Evolutionary conservation across 1,284 basidiomycete genomes (phyloP), one percentile per base, ranked within the genome.

Genomic region (Cryptococcus hybrid): DNA sequence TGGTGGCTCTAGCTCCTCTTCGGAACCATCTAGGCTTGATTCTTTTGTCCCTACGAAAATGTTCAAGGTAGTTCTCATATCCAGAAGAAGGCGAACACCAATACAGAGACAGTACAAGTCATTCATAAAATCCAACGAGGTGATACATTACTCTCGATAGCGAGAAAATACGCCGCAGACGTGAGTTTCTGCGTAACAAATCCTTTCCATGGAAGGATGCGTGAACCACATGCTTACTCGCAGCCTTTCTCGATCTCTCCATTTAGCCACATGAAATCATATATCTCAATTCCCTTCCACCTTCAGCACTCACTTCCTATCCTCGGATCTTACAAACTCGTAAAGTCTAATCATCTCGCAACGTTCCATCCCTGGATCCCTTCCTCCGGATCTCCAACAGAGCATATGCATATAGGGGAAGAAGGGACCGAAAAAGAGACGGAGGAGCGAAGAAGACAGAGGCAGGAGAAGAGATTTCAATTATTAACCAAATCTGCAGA

Each of bases 401-500:
- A 35, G 18, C 46, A 7, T 2, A 24, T 12, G 40, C 37, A 36
- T 55, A 43, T 45, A 36, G 34, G 52, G 54, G 24, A 61, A 57
- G 58, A 42, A 57, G 37, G 38, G 13, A 8, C n/a, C 51, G 3
- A 30, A 35, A 64, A 64, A 15, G 56, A 61, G 8, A 54, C 43
- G 9, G 43, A 44, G 24, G 12, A 44, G 51, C 30, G 72, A 52
- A 47, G 56, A 44, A 42, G 57, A 47, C 64, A 70, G 55, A 53
- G 67, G 18, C 52, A 60, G 30, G 42, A 75, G 12, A 73, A 73
- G 55, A 61, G 74, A 51, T 77, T 77, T 57, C 75, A 76, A 60
- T 57, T 73, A 0, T 39, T 77, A 24, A 73, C 71, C 8, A 76
- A 76, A 52, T 67, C 64, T 1, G 49, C 56, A 1, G 73, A 74